Evolutionary conservation across 2,329 filamentous ascomycete genomes (phyloP).

Genomic region (Arthrobotrys musiformis): DNA sequence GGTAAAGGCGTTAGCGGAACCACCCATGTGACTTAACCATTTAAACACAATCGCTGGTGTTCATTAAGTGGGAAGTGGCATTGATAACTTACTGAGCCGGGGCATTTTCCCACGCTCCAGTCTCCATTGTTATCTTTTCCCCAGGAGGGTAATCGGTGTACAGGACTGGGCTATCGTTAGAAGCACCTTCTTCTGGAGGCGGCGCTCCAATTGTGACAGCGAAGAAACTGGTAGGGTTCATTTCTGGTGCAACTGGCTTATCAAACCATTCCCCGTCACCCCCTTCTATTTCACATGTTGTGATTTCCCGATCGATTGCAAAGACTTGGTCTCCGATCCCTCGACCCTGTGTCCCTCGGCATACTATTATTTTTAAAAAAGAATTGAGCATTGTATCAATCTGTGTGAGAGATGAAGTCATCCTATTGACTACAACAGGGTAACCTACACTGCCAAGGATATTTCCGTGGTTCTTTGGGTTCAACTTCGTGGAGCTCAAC

Average conservation of each 20-base stretch:
- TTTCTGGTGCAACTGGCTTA: neutral
- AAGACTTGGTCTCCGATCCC: slow-evolving; percentile 1
- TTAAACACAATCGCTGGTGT: no score
- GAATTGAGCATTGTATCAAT: no score
- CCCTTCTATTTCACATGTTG: neutral
- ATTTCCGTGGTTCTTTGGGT: no score
- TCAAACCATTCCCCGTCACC: neutral
- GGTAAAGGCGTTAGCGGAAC: no score
- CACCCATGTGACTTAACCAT: no score
- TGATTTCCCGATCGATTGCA: slow-evolving; percentile 1
- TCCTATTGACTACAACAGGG: no score
- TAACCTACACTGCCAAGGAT: neutral
- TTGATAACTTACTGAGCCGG: neutral
- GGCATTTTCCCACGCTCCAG: neutral
- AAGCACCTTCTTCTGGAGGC: neutral
- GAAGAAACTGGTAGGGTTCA: neutral
- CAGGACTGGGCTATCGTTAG: neutral
- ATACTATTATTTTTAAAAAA: no score
- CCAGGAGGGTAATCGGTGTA: neutral
- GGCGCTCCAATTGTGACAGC: neutral
- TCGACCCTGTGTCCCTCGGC: neutral
- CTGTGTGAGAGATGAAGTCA: no score
- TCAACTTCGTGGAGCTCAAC: neutral
- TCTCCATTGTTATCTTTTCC: neutral
- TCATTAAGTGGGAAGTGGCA: neutral